Conservation (phyloP, 805 yeast species). For the Lipomyces chichibuensis region DNA sequence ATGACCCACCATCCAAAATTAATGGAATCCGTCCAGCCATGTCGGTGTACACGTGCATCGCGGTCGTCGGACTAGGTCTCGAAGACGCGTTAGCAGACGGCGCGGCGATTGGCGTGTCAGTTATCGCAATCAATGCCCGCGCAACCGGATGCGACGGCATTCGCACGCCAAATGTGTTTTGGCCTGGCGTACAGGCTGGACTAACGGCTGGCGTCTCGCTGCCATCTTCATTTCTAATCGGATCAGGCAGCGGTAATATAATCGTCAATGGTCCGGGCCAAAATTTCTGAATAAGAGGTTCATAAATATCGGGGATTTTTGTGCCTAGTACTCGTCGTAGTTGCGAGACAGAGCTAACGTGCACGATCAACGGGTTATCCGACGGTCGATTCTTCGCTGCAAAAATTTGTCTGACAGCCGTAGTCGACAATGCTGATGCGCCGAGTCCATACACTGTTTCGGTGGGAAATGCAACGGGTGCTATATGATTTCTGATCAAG, state of each 20-base stretch:
- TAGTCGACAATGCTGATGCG: slow-evolving; percentile 76
- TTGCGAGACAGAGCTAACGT: slow-evolving; percentile 77
- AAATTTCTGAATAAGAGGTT: slow-evolving; percentile 62
- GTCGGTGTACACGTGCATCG: slow-evolving; percentile 82
- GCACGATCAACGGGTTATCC: slow-evolving; percentile 92
- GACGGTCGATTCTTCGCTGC: slow-evolving; percentile 91
- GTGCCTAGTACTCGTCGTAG: slow-evolving; percentile 43
- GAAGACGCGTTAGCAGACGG: slow-evolving; percentile 98
- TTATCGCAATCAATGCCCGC: slow-evolving; percentile 78
- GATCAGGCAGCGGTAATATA: slow-evolving; percentile 59
- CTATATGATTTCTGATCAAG: slow-evolving; percentile 53
- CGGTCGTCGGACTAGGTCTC: slow-evolving; percentile 88
- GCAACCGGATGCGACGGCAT: slow-evolving; percentile 88
- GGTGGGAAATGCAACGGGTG: slow-evolving; percentile 90
- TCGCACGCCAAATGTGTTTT: slow-evolving; percentile 88
- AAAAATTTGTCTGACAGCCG: slow-evolving; percentile 75
- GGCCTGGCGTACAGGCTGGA: slow-evolving; percentile 78
- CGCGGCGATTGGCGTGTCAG: slow-evolving; percentile 92
- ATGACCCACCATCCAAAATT: slow-evolving; percentile 85
- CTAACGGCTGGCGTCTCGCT: slow-evolving; percentile 52
- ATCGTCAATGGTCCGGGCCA: slow-evolving; percentile 99
- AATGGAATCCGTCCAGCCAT: slow-evolving; percentile 76
- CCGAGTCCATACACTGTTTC: slow-evolving; percentile 98
- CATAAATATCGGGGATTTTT: slow-evolving; percentile 68
- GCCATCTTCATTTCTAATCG: slow-evolving; percentile 42